Base-by-base conservation (phyloP, 768 basidiomycete genomes). In the Amanita brunnescens region DNA sequence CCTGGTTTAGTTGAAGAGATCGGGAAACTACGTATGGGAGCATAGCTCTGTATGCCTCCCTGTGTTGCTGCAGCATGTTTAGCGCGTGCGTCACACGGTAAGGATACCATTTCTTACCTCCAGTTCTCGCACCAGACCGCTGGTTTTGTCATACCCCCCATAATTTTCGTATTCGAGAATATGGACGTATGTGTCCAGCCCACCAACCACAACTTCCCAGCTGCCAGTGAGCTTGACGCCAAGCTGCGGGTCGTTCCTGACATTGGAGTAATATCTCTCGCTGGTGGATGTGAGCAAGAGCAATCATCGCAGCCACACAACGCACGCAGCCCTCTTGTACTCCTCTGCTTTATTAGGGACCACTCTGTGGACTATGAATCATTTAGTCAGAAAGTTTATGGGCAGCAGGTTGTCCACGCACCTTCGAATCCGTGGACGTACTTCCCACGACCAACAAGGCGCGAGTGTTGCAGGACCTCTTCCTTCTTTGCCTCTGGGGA, bases 111-210 rank as follows among this genome's bases (percentile, higher is more conserved):
- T 23, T 61, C 76, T 57, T 63, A 90, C 92, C 69, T 82, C 72
- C 6, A 87, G 85, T 46, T 72, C 71, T 49, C 70, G 74, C 48
- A 93, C 74, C 54, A 85, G 74, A 49, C 71, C 65, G 40, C 75
- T 77, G 16, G 85, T 82, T 66, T 82, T 82, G 70, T 97, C 95
- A 57, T 82, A 91, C 8, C 93, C 93, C 29, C 76, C 80, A 65
- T 92, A 90, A 54, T 94, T 93, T 70, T 96, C 91, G 63, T 95
- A 95, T 68, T 97, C 95, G 24, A 96, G 72, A 57, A 95, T 91
- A 60, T 77, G 71, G 54, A 73, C 57, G 64, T 91, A 95, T 1
- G 80, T 83, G 60, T 97, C 96, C 54, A 93, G 86, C 53, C 91
- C 83, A 37, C 96, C 96, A 26, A 98, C 79, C 16, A 89, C 59